Conservation (phyloP, 768 basidiomycete species). For the Xerocomellus intermedius region DNA sequence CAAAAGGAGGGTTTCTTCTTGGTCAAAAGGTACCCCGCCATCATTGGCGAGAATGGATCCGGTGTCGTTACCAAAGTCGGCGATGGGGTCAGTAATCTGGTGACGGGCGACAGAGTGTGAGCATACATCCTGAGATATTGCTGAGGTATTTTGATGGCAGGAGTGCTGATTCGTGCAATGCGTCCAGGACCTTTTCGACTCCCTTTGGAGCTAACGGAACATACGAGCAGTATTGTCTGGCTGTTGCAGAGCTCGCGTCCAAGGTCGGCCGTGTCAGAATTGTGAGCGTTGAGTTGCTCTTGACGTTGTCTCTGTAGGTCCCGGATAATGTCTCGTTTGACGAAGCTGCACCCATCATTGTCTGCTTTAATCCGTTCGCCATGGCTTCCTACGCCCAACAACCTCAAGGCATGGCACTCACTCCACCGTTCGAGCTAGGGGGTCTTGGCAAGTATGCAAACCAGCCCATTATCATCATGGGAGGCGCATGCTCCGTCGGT, state of each 20-base stretch:
- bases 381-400: conserved; percentile 32
- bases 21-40: conserved; percentile 37
- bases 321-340: conserved; percentile 36
- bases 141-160: background rate
- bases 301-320: conserved; percentile 18
- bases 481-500: conserved; percentile 40
- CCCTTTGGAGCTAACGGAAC: conserved; percentile 1
- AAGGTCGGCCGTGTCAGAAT: conserved; percentile 7
- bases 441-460: conserved; percentile 32
- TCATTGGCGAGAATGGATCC: conserved; percentile 38
- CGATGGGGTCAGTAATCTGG: conserved; percentile 32
- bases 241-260: conserved; percentile 19
- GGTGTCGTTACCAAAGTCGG: conserved; percentile 40
- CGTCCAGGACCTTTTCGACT: conserved; percentile 5
- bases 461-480: conserved; percentile 34
- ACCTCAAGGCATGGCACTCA: conserved; percentile 25
- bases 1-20: conserved; percentile 6
- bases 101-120: conserved; percentile 37
- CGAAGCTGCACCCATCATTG: conserved; percentile 35
- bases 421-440: conserved; percentile 26
- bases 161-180: background rate
- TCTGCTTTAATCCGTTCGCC: conserved; percentile 33
- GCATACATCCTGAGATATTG: background rate
- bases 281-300: background rate
- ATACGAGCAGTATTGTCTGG: conserved; percentile 26